Conservation (phyloP, 768 basidiomycete genomes). For the Pulveroboletus sp. region DNA sequence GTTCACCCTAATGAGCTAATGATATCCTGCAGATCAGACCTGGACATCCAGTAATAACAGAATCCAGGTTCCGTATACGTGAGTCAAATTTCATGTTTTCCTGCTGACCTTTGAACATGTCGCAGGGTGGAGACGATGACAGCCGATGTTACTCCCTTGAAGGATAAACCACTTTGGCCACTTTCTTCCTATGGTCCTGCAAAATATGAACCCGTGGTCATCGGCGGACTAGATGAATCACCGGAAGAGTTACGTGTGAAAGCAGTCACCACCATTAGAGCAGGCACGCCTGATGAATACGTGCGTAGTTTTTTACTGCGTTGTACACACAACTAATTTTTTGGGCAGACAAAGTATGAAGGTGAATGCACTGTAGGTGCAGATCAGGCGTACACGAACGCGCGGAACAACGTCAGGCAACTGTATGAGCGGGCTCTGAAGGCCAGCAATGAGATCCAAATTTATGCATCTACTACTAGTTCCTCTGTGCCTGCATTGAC, state of each 20-base stretch:
- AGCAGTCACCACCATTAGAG: slow-evolving; percentile 50
- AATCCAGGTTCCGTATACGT: slow-evolving; percentile 37
- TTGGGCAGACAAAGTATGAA: slow-evolving; percentile 53
- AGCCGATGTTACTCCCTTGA: slow-evolving; percentile 53
- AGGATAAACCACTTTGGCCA: slow-evolving; percentile 76
- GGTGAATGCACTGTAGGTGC: slow-evolving; percentile 49
- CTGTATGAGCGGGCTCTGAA: slow-evolving; percentile 50
- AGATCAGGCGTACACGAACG: slow-evolving; percentile 45
- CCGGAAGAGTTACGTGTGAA: slow-evolving; percentile 74
- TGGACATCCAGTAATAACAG: slow-evolving; percentile 35
- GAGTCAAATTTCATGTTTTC: slow-evolving; percentile 6
- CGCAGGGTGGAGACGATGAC: slow-evolving; percentile 56
- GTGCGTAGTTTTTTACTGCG: slow-evolving; percentile 39
- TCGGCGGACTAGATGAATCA: slow-evolving; percentile 65
- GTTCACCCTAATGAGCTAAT: slow-evolving; percentile 11
- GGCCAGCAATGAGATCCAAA: slow-evolving; percentile 31
- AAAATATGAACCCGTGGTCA: slow-evolving; percentile 64
- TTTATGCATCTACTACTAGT: slow-evolving; percentile 4
- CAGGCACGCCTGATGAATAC: slow-evolving; percentile 59
- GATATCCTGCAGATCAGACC: slow-evolving; percentile 32
- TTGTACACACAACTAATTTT: slow-evolving; percentile 1
- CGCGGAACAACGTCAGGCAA: slow-evolving; percentile 43
- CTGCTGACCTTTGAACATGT: background rate
- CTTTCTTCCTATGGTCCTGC: slow-evolving; percentile 74
- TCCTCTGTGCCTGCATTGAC: slow-evolving; percentile 19